Percentiles rank a stretch among this genome's conserved stretches.
Conservation (phyloP, 1,284 basidiomycete species). For the Coriolopsis trogii region DNA sequence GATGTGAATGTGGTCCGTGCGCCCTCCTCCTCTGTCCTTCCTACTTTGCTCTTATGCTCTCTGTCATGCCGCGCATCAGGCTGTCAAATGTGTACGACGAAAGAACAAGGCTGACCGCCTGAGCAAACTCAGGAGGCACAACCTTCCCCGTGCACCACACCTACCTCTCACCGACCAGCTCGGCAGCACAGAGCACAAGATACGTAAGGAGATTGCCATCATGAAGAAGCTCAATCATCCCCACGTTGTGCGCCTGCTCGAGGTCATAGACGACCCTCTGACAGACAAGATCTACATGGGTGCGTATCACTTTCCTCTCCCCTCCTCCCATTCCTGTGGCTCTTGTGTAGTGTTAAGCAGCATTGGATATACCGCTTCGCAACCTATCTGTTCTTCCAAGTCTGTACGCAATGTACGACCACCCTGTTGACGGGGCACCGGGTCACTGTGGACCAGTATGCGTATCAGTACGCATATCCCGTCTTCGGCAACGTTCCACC, state of each 20-base stretch:
- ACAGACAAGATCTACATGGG: conserved; percentile 93
- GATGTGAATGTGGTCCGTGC: conserved; percentile 42
- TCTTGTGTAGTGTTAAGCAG: no score
- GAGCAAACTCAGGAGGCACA: conserved; percentile 59
- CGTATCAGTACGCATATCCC: no score
- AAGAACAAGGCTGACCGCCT: conserved; percentile 60
- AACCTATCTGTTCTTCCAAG: no score
- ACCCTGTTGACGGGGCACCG: no score
- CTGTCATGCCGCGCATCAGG: conserved; percentile 46
- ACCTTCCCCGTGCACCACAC: conserved; percentile 55
- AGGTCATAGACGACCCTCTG: conserved; percentile 94
- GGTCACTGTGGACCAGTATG: no score
- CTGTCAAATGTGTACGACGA: conserved; percentile 82
- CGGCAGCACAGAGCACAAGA: conserved; percentile 78
- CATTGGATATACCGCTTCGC: no score
- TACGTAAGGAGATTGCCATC: conserved; percentile 92
- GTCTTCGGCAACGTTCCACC: no score
- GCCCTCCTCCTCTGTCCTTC: neutral
- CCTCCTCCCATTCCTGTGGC: no score
- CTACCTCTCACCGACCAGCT: conserved; percentile 61
- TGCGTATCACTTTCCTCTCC: conserved; percentile 41
- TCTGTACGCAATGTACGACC: no score
- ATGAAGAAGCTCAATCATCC: conserved; percentile 96
- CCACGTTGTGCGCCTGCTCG: conserved; percentile 89
- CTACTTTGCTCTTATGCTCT: neutral